Conservation (phyloP, 2,329 filamentous ascomycete species). For the Trichoderma harzianum region DNA sequence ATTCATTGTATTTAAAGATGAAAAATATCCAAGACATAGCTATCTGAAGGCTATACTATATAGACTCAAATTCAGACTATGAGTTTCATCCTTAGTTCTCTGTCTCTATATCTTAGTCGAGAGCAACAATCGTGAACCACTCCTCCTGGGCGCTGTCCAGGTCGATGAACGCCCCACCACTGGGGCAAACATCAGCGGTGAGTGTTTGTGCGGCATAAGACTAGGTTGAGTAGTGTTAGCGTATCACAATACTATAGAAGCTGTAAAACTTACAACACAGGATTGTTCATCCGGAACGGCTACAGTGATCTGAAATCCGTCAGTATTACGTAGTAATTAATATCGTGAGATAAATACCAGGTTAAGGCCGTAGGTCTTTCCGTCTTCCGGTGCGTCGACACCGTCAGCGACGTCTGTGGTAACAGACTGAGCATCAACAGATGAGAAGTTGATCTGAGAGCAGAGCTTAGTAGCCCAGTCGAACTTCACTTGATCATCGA, state of each 20-base stretch:
- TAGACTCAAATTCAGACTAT: neutral
- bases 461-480: neutral
- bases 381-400: neutral
- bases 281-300: neutral
- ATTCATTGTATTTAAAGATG: neutral
- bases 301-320: neutral
- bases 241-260: accelerated
- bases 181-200: neutral
- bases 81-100: neutral
- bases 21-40: neutral
- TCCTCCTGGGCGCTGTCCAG: neutral
- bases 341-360: neutral
- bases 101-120: neutral
- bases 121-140: neutral
- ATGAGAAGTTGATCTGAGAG: neutral
- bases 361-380: neutral
- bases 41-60: neutral
- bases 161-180: neutral
- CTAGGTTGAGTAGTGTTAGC: neutral
- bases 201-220: neutral
- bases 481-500: neutral
- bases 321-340: neutral
- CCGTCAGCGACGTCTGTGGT: neutral
- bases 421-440: neutral
- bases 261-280: neutral